A percentile compares a stretch with the other conserved stretches of the same genome.
These are phyloP conservation scores for Cystoderma amianthinum DNA, from an alignment of 768 basidiomycete species.

Conservation along the genomic window DNA sequence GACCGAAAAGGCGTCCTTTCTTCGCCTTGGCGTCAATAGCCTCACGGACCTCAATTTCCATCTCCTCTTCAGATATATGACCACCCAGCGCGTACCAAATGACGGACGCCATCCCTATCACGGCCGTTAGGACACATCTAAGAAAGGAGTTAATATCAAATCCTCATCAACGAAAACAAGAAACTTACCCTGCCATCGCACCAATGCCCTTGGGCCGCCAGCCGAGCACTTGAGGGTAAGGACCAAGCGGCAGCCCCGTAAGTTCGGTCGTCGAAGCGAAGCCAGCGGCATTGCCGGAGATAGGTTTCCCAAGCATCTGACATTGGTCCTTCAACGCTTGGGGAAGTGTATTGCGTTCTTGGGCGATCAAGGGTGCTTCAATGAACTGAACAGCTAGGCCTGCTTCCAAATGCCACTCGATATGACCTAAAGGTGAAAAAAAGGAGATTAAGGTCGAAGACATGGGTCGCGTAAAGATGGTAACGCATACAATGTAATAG, in stretches of 20 bases:
- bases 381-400: slow-evolving; percentile 85
- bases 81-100: slow-evolving; percentile 85
- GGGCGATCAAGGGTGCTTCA: slow-evolving; percentile 70
- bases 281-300: slow-evolving; percentile 86
- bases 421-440: slow-evolving; percentile 49
- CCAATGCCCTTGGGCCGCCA: slow-evolving; percentile 71
- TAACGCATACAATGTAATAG: slow-evolving; percentile 65
- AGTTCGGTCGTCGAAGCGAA: slow-evolving; percentile 64
- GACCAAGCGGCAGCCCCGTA: slow-evolving; percentile 54
- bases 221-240: slow-evolving; percentile 65
- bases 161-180: slow-evolving; percentile 8
- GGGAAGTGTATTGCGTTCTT: slow-evolving; percentile 50
- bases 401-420: slow-evolving; percentile 79
- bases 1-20: slow-evolving; percentile 36
- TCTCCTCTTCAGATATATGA: slow-evolving; percentile 69
- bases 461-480: too few relatives aligned
- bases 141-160: slow-evolving; percentile 13
- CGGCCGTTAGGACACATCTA: slow-evolving; percentile 76
- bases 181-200: slow-evolving; percentile 64
- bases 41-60: slow-evolving; percentile 61
- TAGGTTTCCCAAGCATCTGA: slow-evolving; percentile 44
- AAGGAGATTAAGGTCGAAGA: background rate
- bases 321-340: slow-evolving; percentile 69
- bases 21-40: slow-evolving; percentile 51
- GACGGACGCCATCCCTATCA: slow-evolving; percentile 76